Evolutionary conservation across 2,329 filamentous ascomycete genomes (phyloP), one percentile per base, ranked within the genome.

Genomic region (Diaporthe citrichinensis): DNA sequence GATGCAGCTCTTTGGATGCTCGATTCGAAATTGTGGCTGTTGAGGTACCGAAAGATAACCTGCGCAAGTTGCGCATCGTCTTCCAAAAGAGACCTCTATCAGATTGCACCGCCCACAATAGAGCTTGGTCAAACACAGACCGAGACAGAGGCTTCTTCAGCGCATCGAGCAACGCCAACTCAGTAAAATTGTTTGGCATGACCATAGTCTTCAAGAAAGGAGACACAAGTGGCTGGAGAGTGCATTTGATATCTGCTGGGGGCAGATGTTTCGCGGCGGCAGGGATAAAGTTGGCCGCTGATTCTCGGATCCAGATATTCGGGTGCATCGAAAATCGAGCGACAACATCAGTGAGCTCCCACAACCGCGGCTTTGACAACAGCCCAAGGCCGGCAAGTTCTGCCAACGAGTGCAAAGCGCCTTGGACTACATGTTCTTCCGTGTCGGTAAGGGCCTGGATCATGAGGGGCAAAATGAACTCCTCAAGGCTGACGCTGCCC

Each of bases 381-480:
- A 99, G 87, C 0, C 97, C 97, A 28, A 99, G 88, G 72, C 94
- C 93, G 12, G 96, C 95, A 87, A 99, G 94, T 76, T 94, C 93
- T 2, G 95, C 95, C 65, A 99, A 88, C 0, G 96, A 97, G 78
- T 97, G 92, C 41, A 99, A 88, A 1, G 96, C 96, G 74, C 94
- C 94, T 81, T 98, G 95, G 17, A 99, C 93, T 2, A 99, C 97
- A 81, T 95, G 96, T 79, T 98, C 96, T 83, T 99, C 97, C 0
- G 94, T 91, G 78, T 99, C 97, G 0, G 95, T 95, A 79, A 99
- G 87, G 10, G 97, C 96, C 83, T 98, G 97, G 4, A 98, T 90
- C 95, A 99, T 98, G 20, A 99, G 88, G 0, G 97, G 97, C 36
- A 99, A 86, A 78, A 98, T 98, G 80, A 98, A 99, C 79, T 98